Conservation (phyloP, 169 alveolate genomes). For the Plasmodium berghei region DNA sequence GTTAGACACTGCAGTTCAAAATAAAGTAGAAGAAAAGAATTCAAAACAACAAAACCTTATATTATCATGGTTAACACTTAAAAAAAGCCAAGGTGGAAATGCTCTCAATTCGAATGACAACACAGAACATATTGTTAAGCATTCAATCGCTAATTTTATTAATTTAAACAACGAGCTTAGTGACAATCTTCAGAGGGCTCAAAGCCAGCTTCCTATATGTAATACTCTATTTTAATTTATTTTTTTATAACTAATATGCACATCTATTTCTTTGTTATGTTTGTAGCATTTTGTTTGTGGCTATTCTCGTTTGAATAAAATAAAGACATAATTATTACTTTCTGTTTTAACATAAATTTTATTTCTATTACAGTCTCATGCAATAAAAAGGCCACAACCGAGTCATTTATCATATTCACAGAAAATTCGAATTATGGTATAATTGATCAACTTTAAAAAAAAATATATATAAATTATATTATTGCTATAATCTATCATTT, state of each 20-base stretch:
- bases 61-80: slow-evolving; percentile 57
- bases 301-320: not conserved
- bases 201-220: slow-evolving; percentile 58
- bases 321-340: not conserved
- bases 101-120: slow-evolving; percentile 15
- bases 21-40: slow-evolving; percentile 55
- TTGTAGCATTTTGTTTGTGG: no score
- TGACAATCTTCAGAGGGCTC: slow-evolving; percentile 41
- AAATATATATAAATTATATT: not conserved
- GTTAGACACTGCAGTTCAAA: slow-evolving; percentile 38
- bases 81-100: slow-evolving; percentile 38
- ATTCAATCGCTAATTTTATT: slow-evolving; percentile 41
- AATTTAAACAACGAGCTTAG: slow-evolving; percentile 26
- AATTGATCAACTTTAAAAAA: not conserved
- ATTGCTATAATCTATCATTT: not conserved
- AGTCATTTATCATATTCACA: slow-evolving; percentile 1
- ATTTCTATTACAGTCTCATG: slow-evolving; percentile 16
- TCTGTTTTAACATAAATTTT: not conserved
- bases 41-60: slow-evolving; percentile 59
- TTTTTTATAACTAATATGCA: not conserved
- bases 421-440: not conserved
- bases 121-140: slow-evolving; percentile 19
- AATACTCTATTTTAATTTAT: not conserved
- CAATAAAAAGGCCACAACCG: slow-evolving; percentile 10
- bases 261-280: not conserved